Evolutionary conservation across 805 yeast species (phyloP).

Genomic region (Starmerella floricola): DNA sequence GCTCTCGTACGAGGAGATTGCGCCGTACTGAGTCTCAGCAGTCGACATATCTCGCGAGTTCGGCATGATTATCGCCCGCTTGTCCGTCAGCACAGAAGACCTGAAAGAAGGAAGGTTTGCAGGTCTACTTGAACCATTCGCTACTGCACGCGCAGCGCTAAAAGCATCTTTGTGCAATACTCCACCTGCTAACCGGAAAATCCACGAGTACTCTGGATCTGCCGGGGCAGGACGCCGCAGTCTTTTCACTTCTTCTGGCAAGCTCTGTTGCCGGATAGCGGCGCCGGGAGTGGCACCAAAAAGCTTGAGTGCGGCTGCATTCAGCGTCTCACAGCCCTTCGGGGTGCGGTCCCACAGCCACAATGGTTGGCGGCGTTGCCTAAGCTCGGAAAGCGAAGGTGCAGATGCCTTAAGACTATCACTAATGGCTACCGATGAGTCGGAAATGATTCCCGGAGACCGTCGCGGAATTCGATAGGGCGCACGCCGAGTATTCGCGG

Average conservation of each 20-base stretch:
- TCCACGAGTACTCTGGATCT: slow-evolving; percentile 1
- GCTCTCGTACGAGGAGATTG: background rate
- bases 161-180: background rate
- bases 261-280: background rate
- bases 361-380: too few species aligned
- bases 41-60: background rate
- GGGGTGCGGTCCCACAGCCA: too few species aligned
- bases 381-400: too few species aligned
- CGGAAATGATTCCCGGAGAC: too few species aligned
- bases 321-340: too few species aligned
- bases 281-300: background rate
- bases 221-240: background rate
- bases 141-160: too few species aligned
- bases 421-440: too few species aligned
- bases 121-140: too few species aligned
- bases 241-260: background rate
- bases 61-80: background rate
- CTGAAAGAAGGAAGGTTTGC: too few species aligned
- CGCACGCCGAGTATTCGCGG: slow-evolving; percentile 1
- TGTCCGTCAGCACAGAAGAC: background rate
- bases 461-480: background rate
- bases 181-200: background rate
- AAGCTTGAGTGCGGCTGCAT: too few species aligned
- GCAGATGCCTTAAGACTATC: too few species aligned
- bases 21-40: background rate